Evolutionary conservation across 768 basidiomycete species (phyloP), one percentile per base, ranked within the genome.

Genomic region (Lepiota brunneoincarnata): DNA sequence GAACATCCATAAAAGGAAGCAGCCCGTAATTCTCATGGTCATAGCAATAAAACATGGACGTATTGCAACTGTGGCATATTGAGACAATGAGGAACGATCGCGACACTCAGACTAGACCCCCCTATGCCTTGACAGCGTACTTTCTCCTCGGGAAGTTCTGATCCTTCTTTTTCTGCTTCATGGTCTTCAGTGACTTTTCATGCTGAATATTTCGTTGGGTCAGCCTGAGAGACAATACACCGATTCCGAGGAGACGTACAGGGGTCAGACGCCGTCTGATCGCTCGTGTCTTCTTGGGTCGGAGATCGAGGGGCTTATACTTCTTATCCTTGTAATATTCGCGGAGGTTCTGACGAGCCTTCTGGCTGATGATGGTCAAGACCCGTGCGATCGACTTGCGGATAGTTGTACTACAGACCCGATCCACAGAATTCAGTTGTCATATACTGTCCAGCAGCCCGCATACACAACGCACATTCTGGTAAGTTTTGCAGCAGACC

Each of bases 331-430:
- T 96, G 91, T 98, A 98, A 80, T 86, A 93, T 73, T 98, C 95
- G 52, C 93, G 91, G 62, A 97, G 85, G 76, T 94, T 93, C 79
- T 93, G 89, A 63, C 96, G 91, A 63, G 88, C 86, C 77, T 99
- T 99, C 72, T 93, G 90, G 88, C 97, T 98, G 81, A 89, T 96
- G 65, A 98, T 94, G 40, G 97, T 99, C 76, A 98, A 73, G 62
- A 98, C 95, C 52, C 97, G 93, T 59, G 97, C 97, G 69, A 99
- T 92, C 61, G 93, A 95, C 79, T 98, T 98, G 81, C 97, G 95
- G 73, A 98, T 93, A 61, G 89, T 81, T 73, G 87, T 84, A 75
- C 97, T 99, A 61, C 20, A 55, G 17, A 46, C 40, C 34, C 18
- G 21, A 56, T 18, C 20, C 26, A 41, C 36, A 26, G n/a, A 38